Evolutionary conservation across 805 yeast species (phyloP).

Genomic region (Priceomyces medius): DNA sequence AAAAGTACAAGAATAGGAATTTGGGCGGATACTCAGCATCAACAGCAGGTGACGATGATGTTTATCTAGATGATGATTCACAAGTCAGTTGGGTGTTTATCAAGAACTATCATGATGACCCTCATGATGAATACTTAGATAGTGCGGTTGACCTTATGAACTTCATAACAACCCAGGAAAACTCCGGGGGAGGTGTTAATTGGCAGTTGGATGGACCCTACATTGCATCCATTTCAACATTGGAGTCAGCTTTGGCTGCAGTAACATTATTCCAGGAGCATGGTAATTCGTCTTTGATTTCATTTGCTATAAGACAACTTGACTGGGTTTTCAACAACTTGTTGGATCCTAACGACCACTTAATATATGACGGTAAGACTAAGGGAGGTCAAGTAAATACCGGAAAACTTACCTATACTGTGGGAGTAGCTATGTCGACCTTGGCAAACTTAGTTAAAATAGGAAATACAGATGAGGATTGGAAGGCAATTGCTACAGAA

Average conservation of each 20-base stretch:
- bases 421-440: slow-evolving; percentile 22
- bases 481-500: slow-evolving; percentile 12
- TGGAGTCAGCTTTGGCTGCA: slow-evolving; percentile 25
- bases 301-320: slow-evolving; percentile 16
- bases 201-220: slow-evolving; percentile 18
- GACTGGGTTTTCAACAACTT: slow-evolving; percentile 13
- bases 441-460: slow-evolving; percentile 16
- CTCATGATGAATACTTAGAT: slow-evolving; percentile 3
- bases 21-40: slow-evolving; percentile 23
- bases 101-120: slow-evolving; percentile 9
- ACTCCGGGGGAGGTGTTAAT: slow-evolving; percentile 41
- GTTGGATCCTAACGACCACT: slow-evolving; percentile 14
- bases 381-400: slow-evolving; percentile 13
- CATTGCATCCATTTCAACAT: slow-evolving; percentile 24
- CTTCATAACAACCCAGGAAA: slow-evolving; percentile 71
- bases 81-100: slow-evolving; percentile 24
- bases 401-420: slow-evolving; percentile 18
- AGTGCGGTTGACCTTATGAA: slow-evolving; percentile 53
- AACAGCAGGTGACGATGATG: slow-evolving; percentile 18
- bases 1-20: slow-evolving; percentile 10
- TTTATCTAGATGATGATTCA: slow-evolving; percentile 27
- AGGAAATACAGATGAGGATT: slow-evolving; percentile 4
- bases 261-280: slow-evolving; percentile 13
- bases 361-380: slow-evolving; percentile 22
- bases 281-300: slow-evolving; percentile 11